Evolutionary conservation across 73 alveolate species (phyloP).

Genomic region (Blepharisma japonicum): DNA sequence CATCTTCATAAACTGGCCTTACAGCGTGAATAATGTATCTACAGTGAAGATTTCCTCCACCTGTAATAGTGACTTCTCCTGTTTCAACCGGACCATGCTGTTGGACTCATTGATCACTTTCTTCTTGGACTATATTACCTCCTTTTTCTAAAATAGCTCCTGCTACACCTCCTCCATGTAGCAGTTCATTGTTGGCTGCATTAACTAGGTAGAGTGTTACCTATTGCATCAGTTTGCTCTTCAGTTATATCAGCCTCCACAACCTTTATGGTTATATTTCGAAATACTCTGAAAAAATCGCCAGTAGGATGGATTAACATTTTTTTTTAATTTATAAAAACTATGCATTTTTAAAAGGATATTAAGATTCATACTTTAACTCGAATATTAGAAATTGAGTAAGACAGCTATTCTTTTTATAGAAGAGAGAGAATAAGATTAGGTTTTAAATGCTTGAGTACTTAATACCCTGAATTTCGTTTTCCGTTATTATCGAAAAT

Average conservation of each 20-base stretch:
- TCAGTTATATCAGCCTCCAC: conserved; percentile 73
- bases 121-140: conserved; percentile 64
- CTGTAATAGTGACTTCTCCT: conserved; percentile 69
- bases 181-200: conserved; percentile 72
- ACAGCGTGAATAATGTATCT: conserved; percentile 82
- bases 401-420: too few relatives aligned
- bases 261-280: conserved; percentile 15
- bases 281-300: too few relatives aligned
- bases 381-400: too few relatives aligned
- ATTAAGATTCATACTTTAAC: too few relatives aligned
- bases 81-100: conserved; percentile 39
- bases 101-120: conserved; percentile 52
- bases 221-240: conserved; percentile 76
- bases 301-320: too few relatives aligned
- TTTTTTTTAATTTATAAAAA: too few relatives aligned
- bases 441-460: too few relatives aligned
- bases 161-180: conserved; percentile 78
- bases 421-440: too few relatives aligned
- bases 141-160: conserved; percentile 77
- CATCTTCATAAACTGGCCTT: conserved; percentile 79
- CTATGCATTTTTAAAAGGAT: too few relatives aligned
- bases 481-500: too few relatives aligned
- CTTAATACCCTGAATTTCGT: too few relatives aligned
- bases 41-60: conserved; percentile 77
- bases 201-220: too few relatives aligned